A percentile compares a stretch with the other conserved stretches of the same genome.
Evolutionary conservation across 208 protist species (phyloP).

Genomic region (Leishmania gerbilli): DNA sequence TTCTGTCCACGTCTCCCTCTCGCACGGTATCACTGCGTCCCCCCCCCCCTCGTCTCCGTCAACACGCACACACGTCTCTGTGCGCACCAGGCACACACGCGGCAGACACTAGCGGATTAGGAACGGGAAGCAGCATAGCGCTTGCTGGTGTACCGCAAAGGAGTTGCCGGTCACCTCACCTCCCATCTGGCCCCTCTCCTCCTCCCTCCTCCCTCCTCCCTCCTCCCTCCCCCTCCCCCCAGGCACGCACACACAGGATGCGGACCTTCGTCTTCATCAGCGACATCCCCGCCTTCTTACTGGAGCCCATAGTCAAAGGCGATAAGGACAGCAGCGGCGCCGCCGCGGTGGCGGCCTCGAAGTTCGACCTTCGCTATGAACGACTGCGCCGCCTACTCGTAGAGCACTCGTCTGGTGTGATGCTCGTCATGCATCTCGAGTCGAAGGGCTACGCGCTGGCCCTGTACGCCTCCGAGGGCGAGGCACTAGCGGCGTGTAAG

Average conservation of each 20-base stretch:
- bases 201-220: background rate
- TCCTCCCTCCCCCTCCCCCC: background rate
- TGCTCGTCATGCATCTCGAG: constrained; percentile 89
- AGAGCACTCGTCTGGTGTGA: constrained; percentile 80
- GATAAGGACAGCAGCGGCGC: constrained; percentile 9
- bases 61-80: background rate
- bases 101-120: background rate
- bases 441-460: constrained; percentile 71
- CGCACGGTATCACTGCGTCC: background rate
- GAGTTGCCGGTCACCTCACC: background rate
- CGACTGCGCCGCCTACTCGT: constrained; percentile 72
- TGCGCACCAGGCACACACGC: background rate
- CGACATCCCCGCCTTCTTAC: constrained; percentile 75
- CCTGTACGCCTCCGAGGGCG: constrained; percentile 82
- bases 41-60: background rate
- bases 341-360: constrained; percentile 9
- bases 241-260: constrained; percentile 10
- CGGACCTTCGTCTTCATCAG: constrained; percentile 91
- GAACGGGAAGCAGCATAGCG: background rate
- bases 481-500: constrained; percentile 84
- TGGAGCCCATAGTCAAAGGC: constrained; percentile 52
- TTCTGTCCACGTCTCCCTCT: background rate
- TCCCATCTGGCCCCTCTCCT: background rate
- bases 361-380: constrained; percentile 86
- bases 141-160: background rate